Conservation (phyloP, 2,329 filamentous ascomycete species). For the Xylaria sp. region DNA sequence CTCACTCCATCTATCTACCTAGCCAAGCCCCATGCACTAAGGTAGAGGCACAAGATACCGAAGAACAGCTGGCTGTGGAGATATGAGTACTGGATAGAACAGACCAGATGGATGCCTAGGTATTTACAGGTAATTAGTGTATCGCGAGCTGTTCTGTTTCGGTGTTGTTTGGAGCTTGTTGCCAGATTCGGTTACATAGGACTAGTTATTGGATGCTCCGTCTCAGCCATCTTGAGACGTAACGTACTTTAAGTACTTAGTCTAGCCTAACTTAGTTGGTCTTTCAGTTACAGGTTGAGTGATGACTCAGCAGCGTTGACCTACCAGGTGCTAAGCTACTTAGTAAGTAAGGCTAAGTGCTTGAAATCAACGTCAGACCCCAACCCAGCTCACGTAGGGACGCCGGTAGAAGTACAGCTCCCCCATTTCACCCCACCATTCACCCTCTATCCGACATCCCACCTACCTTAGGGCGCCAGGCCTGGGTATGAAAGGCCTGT, state of each 20-base stretch:
- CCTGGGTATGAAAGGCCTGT: too few species aligned
- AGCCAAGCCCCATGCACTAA: background rate
- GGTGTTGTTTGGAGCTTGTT: constrained; percentile 40
- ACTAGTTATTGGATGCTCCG: background rate
- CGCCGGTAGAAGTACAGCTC: constrained; percentile 6
- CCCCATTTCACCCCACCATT: constrained; percentile 44
- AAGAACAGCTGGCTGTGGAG: background rate
- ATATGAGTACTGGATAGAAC: too few species aligned
- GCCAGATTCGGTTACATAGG: constrained; percentile 44
- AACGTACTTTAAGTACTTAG: too few species aligned
- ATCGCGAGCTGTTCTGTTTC: constrained; percentile 6
- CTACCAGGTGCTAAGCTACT: background rate
- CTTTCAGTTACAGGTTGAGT: background rate
- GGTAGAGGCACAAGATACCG: background rate
- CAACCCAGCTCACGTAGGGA: background rate
- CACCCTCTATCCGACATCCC: constrained; percentile 24
- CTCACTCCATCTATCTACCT: constrained; percentile 38
- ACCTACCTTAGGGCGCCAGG: too few species aligned
- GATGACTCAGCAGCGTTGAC: constrained; percentile 38
- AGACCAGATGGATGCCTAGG: background rate
- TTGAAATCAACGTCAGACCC: background rate
- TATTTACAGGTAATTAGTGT: background rate
- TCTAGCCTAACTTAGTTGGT: background rate
- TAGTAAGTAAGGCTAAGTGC: background rate
- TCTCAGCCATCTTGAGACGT: background rate